Evolutionary conservation across 495 filamentous ascomycete genomes (phyloP).

Genomic region (Chaetomium cochliodes): DNA sequence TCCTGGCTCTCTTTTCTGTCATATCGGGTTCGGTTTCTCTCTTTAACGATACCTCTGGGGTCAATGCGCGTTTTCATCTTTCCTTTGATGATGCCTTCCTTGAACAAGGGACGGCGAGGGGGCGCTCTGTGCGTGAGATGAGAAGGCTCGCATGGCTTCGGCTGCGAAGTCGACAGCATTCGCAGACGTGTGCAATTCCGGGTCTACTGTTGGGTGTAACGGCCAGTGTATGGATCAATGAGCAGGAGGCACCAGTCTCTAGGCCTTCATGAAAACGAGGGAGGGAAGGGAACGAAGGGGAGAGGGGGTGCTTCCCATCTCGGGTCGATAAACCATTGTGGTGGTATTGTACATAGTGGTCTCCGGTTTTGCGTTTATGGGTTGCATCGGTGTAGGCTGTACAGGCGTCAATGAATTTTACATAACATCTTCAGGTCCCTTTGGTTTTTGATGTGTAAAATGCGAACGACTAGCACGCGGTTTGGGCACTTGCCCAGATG

Average conservation of each 20-base stretch:
- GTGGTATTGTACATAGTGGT: conserved; percentile 2
- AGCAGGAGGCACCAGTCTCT: not conserved
- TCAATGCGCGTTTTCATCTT: conserved; percentile 20
- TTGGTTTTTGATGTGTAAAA: not conserved
- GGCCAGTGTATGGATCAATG: conserved; percentile 12
- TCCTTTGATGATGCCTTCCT: conserved; percentile 21
- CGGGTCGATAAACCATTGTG: not conserved
- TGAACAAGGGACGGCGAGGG: not conserved
- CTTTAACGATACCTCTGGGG: conserved; percentile 37
- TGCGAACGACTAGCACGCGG: too few species aligned
- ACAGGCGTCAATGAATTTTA: conserved; percentile 6
- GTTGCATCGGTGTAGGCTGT: conserved; percentile 2
- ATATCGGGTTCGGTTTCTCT: conserved; percentile 17
- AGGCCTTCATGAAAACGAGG: conserved; percentile 10
- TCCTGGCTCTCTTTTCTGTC: conserved; percentile 16
- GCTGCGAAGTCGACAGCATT: conserved; percentile 8
- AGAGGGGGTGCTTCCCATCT: not conserved
- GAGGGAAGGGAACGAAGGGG: not conserved
- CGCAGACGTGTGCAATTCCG: conserved; percentile 9
- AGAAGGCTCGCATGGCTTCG: conserved; percentile 1
- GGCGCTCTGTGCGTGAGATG: not conserved
- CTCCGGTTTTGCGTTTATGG: conserved; percentile 11
- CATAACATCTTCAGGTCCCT: not conserved
- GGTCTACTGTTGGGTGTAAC: conserved; percentile 4
- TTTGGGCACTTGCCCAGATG: too few species aligned